phyloP scores from a whole-genome alignment of 257 asterid species.

The Lavandula angustifolia region DNA sequence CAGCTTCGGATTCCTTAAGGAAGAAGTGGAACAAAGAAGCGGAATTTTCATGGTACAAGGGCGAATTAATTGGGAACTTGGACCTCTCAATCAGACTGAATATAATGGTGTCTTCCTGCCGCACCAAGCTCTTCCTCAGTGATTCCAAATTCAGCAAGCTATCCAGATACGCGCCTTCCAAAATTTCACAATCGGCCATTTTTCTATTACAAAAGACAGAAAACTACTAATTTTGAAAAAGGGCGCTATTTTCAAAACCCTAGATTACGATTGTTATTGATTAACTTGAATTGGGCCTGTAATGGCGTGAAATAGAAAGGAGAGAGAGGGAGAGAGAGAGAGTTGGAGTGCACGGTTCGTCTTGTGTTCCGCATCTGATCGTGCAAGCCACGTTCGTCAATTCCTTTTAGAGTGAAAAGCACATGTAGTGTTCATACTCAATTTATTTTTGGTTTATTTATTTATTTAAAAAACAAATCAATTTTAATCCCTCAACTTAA shows the following conservation, averaged over 20 bases:
- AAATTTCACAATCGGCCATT: constrained; percentile 26
- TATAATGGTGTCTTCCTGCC: constrained; percentile 81
- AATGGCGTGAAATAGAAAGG: neutral
- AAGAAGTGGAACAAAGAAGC: constrained; percentile 53
- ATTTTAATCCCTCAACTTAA: no score
- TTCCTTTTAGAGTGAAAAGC: no score
- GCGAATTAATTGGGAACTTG: constrained; percentile 45
- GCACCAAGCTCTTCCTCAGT: constrained; percentile 60
- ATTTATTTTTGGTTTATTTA: no score
- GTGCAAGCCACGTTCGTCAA: neutral
- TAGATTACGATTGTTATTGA: no score
- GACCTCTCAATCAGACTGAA: constrained; percentile 80
- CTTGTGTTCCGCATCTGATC: neutral
- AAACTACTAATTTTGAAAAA: neutral
- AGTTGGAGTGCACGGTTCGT: constrained; percentile 16
- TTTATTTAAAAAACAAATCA: no score
- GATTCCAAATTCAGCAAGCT: constrained; percentile 59
- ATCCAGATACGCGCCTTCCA: constrained; percentile 10
- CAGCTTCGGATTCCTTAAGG: constrained; percentile 67
- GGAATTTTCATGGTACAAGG: constrained; percentile 42
- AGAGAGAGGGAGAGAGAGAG: neutral
- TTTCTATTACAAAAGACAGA: no score
- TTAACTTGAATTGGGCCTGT: neutral
- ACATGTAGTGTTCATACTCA: no score
- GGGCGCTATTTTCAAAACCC: neutral